Percentiles rank a stretch among this genome's conserved stretches.
These are phyloP conservation scores for Graphilbum fragrans DNA, from an alignment of 2,329 filamentous ascomycete species.

Conservation along the genomic window DNA sequence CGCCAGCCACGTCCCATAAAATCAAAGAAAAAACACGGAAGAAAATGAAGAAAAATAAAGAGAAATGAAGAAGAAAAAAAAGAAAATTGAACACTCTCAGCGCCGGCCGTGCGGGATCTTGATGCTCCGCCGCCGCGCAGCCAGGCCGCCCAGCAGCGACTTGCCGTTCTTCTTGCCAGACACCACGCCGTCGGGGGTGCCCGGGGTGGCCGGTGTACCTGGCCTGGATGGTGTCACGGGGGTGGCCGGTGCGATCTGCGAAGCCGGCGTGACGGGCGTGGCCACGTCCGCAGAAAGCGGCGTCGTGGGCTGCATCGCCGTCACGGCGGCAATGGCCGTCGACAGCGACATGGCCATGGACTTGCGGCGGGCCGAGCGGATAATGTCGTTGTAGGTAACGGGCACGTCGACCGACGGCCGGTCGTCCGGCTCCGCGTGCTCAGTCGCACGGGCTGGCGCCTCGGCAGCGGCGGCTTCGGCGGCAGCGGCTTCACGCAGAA, in stretches of 20 bases:
- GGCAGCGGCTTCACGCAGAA: conserved; percentile 20
- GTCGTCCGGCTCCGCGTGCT: too few species aligned
- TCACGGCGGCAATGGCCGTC: not conserved
- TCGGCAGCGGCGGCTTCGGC: not conserved
- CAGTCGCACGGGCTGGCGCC: too few species aligned
- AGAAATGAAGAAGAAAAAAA: not conserved
- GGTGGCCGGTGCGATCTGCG: not conserved
- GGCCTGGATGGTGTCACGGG: not conserved
- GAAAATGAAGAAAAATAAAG: not conserved
- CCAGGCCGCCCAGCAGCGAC: conserved; percentile 12
- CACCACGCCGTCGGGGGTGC: not conserved
- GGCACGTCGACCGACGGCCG: too few species aligned
- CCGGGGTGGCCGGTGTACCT: not conserved
- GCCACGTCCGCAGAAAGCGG: conserved; percentile 7
- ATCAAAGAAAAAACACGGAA: not conserved
- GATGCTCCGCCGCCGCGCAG: conserved; percentile 15
- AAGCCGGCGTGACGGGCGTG: not conserved
- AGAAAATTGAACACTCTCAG: not conserved
- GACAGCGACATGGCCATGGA: conserved; percentile 4
- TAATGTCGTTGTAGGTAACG: conserved; percentile 35
- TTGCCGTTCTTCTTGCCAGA: conserved; percentile 10
- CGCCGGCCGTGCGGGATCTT: not conserved
- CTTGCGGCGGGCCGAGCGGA: conserved; percentile 15
- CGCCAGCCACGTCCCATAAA: too few species aligned
- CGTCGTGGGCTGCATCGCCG: conserved; percentile 3